Evolutionary conservation across 208 protist species (phyloP), one percentile per base, ranked within the genome.

Genomic region (Wallacemonas sp.): DNA sequence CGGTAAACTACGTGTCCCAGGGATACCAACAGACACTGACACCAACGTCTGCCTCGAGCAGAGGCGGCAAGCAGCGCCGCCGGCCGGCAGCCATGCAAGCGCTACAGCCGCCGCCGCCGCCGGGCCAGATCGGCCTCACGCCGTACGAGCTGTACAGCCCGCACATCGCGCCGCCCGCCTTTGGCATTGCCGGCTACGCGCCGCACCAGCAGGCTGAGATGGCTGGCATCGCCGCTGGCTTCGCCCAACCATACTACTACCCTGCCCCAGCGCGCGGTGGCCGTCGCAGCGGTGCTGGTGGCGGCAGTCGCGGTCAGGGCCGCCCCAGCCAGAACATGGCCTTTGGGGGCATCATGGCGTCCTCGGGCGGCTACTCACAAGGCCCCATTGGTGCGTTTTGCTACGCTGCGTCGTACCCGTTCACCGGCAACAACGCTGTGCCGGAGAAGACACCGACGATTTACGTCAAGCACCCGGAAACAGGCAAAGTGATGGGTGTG

Each of bases 351-450:
- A 13, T 57, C 29, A 37, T 57, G 50, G 29, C 50, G 15, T 10
- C 50, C 10, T 19, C 50, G 12, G 21, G 13, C 26, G 13, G 0
- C 15, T 57, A 57, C 50, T 17, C 24, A 13, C 50, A 57, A 8
- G 39, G 6, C 24, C 4, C 67, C 61, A 1, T 73, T 73, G 68
- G 66, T 78, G 42, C 76, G 50, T 73, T 72, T 67, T 75, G 62
- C 62, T 80, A 76, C 71, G 75, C 80, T 46, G 75, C 76, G 66
- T 69, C 77, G 32, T 68, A 80, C 68, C 70, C 78, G 66, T 76
- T 68, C 70, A 73, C 63, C 64, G 81, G 67, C 75, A 88, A 88
- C 68, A 88, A 88, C 63, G 77, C 78, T n/a, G 78, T 88, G 48
- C 81, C 81, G 15, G 81, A 88, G 71, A 79, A 78, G 76, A 88